A percentile compares a stretch with the other conserved stretches of the same genome.
phyloP scores from a whole-genome alignment of 352 stramenopile genomes.

The Blastocystis sp. region DNA sequence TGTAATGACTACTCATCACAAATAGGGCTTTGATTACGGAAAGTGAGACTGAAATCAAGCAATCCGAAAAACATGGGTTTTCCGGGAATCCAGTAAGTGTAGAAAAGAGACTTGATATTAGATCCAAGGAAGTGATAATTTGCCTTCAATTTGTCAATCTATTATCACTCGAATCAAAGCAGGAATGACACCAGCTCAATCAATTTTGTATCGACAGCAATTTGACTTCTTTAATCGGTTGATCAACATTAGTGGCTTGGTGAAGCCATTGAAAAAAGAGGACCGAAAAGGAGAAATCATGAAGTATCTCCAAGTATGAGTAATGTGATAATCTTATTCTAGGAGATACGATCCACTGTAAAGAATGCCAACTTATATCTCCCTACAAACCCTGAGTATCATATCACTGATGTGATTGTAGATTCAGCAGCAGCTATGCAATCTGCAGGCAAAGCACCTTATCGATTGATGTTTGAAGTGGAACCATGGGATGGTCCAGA shows the following conservation, averaged over 20 bases:
- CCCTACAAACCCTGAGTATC: slow-evolving; percentile 63
- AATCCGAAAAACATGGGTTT: slow-evolving; percentile 18
- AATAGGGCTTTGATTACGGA: slow-evolving; percentile 34
- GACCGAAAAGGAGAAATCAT: slow-evolving; percentile 45
- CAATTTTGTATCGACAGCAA: slow-evolving; percentile 26
- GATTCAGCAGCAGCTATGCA: slow-evolving; percentile 63
- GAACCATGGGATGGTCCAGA: slow-evolving; percentile 63
- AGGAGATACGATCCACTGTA: neutral
- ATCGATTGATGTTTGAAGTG: slow-evolving; percentile 63
- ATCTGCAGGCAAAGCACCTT: slow-evolving; percentile 65
- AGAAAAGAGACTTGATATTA: neutral
- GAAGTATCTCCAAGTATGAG: neutral
- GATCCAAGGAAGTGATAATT: neutral
- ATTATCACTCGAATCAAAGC: slow-evolving; percentile 31
- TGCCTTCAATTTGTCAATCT: slow-evolving; percentile 26
- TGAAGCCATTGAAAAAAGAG: slow-evolving; percentile 56
- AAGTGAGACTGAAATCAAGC: slow-evolving; percentile 13
- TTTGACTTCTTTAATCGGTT: slow-evolving; percentile 57
- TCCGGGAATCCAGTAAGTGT: slow-evolving; percentile 8
- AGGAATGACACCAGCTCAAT: slow-evolving; percentile 4
- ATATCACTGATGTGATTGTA: slow-evolving; percentile 51
- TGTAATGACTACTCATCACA: neutral
- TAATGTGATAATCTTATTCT: neutral
- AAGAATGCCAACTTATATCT: slow-evolving; percentile 62
- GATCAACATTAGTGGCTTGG: slow-evolving; percentile 46